phyloP scores from a whole-genome alignment of 176 grass and related monocot genomes.

The Musa acuminata region DNA sequence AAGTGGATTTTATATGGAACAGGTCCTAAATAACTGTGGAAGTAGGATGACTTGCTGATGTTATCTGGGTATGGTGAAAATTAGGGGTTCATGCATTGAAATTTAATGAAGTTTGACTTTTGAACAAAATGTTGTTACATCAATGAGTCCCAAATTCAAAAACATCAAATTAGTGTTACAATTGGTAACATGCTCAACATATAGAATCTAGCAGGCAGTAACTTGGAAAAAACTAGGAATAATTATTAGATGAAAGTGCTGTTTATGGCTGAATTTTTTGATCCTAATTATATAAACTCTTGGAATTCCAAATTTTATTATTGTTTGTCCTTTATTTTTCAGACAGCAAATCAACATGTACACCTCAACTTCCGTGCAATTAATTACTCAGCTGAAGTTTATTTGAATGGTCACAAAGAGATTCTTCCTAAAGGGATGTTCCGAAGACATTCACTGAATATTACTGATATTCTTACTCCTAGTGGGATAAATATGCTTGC shows the following conservation, averaged over 20 bases:
- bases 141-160: background rate
- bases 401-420: slow-evolving; percentile 73
- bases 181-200: background rate
- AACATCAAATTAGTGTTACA: background rate
- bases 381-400: slow-evolving; percentile 91
- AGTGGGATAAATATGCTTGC: slow-evolving; percentile 77
- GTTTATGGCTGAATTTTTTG: background rate
- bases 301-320: background rate
- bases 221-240: background rate
- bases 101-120: background rate
- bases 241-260: background rate
- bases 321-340: slow-evolving; percentile 16
- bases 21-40: background rate
- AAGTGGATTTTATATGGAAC: background rate
- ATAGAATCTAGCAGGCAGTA: background rate
- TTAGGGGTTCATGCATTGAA: background rate
- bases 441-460: slow-evolving; percentile 71
- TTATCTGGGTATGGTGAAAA: background rate
- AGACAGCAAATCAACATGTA: slow-evolving; percentile 67
- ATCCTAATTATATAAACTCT: background rate
- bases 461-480: slow-evolving; percentile 74
- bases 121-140: background rate
- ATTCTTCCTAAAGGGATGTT: slow-evolving; percentile 97
- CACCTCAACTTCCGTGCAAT: slow-evolving; percentile 86
- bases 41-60: background rate